Conservation (phyloP, 331 rosid species). For the Malus hybrid region DNA sequence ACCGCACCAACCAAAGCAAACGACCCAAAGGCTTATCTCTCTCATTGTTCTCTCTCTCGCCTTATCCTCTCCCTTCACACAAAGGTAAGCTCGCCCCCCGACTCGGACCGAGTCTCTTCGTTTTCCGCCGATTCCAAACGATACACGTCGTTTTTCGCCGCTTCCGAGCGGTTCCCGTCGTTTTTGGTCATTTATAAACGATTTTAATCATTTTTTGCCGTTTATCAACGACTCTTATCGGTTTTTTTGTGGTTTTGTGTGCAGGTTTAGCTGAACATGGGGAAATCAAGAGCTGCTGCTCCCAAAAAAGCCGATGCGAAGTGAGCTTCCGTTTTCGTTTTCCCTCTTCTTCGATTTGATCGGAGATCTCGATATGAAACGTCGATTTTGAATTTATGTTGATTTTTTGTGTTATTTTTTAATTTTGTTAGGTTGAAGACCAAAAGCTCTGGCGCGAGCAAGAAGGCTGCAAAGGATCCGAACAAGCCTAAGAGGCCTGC, state of each 20-base stretch:
- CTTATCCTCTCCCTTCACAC: neutral
- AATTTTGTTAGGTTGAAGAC: conserved; percentile 50
- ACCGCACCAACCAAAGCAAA: conserved; percentile 19
- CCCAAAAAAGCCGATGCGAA: conserved; percentile 38
- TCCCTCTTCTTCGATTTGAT: neutral
- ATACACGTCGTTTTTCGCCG: neutral
- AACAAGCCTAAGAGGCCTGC: conserved; percentile 96
- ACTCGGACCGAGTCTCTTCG: conserved; percentile 10
- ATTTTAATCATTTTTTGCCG: neutral
- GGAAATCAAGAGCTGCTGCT: conserved; percentile 58
- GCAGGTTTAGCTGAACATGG: conserved; percentile 46
- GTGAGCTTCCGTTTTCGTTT: conserved; percentile 14
- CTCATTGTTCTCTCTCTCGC: neutral
- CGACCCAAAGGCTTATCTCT: conserved; percentile 2
- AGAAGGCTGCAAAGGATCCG: conserved; percentile 81
- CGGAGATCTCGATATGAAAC: neutral
- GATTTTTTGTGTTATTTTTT: neutral
- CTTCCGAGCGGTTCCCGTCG: too few relatives aligned
- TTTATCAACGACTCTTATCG: neutral
- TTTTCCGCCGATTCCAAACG: neutral
- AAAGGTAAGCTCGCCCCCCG: conserved; percentile 23
- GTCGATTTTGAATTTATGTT: neutral
- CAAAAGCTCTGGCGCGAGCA: conserved; percentile 54
- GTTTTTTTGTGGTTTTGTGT: neutral
- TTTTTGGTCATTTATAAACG: too few relatives aligned